phyloP scores from a whole-genome alignment of 306 rosid genomes.

The Gynostemma pentaphyllum region DNA sequence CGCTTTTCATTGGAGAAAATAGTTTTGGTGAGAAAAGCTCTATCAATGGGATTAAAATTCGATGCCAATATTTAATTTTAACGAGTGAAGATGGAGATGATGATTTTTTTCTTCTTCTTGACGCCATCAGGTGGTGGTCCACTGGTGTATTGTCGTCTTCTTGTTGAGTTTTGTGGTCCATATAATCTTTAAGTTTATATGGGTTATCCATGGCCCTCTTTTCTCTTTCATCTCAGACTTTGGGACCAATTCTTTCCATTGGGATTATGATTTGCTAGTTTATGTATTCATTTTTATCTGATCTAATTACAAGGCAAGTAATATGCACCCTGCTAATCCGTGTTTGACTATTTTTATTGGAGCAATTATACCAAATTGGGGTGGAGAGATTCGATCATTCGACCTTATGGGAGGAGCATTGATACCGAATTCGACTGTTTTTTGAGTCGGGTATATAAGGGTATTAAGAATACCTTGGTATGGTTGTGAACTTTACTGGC shows the following conservation, averaged over 20 bases:
- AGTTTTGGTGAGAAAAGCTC: background rate
- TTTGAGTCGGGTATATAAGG: too few species aligned
- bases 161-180: constrained; percentile 54
- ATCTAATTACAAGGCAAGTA: too few species aligned
- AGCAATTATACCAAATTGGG: too few species aligned
- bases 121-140: constrained; percentile 54
- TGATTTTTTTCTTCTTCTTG: constrained; percentile 4
- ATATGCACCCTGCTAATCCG: too few species aligned
- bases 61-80: constrained; percentile 5
- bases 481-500: background rate
- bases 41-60: background rate
- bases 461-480: background rate
- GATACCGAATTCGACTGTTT: too few species aligned
- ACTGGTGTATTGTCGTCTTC: constrained; percentile 20
- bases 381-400: too few species aligned
- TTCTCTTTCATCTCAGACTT: background rate
- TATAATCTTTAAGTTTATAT: constrained; percentile 19
- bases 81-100: constrained; percentile 1
- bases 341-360: too few species aligned
- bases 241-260: background rate
- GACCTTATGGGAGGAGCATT: too few species aligned
- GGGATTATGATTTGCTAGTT: background rate
- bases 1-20: background rate
- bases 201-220: constrained; percentile 21
- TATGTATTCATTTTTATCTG: background rate